Evolutionary conservation across 2,329 filamentous ascomycete genomes (phyloP).

Genomic region (Paecilomyces variotii): DNA sequence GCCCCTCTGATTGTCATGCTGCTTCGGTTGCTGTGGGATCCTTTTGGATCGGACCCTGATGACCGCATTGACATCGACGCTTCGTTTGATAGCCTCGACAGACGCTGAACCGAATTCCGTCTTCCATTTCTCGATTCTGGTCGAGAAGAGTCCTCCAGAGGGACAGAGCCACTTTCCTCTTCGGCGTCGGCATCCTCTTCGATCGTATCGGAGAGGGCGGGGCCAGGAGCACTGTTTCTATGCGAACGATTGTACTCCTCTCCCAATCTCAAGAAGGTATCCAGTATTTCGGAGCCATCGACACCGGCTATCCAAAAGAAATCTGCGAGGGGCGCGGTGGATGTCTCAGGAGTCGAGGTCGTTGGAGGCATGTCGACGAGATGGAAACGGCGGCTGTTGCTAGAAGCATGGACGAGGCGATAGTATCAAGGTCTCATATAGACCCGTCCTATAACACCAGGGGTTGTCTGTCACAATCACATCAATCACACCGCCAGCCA

Average conservation of each 20-base stretch:
- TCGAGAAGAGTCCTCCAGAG: slow-evolving; percentile 27
- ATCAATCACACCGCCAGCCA: background rate
- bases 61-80: slow-evolving; percentile 41
- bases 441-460: background rate
- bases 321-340: slow-evolving; percentile 52
- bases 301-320: slow-evolving; percentile 57
- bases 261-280: slow-evolving; percentile 34
- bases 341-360: slow-evolving; percentile 28
- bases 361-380: slow-evolving; percentile 24
- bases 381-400: slow-evolving; percentile 10
- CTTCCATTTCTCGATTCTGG: slow-evolving; percentile 28
- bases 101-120: slow-evolving; percentile 33
- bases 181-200: slow-evolving; percentile 53
- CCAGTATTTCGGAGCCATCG: slow-evolving; percentile 39
- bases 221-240: slow-evolving; percentile 25
- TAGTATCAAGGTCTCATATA: slow-evolving; percentile 4
- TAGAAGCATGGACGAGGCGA: slow-evolving; percentile 11
- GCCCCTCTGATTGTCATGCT: slow-evolving; percentile 52
- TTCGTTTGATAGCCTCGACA: slow-evolving; percentile 27
- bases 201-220: slow-evolving; percentile 48
- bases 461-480: background rate
- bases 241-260: slow-evolving; percentile 33
- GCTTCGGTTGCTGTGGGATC: slow-evolving; percentile 55
- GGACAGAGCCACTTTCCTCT: slow-evolving; percentile 34
- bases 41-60: slow-evolving; percentile 33